A percentile compares a stretch with the other conserved stretches of the same genome.
phyloP scores from a whole-genome alignment of 768 basidiomycete species.

The Lenzites betulinus region DNA sequence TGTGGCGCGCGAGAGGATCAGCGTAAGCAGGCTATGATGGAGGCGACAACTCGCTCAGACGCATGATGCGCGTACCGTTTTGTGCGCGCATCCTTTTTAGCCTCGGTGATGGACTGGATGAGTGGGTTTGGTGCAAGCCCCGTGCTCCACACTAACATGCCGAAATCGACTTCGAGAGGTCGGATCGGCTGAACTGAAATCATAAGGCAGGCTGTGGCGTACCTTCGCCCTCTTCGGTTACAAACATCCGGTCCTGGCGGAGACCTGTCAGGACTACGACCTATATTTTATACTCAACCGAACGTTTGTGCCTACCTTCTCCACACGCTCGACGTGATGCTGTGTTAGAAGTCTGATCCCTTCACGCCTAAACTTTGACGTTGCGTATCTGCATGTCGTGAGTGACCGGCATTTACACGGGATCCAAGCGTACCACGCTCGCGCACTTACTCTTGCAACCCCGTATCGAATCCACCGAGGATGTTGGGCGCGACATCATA shows the following conservation, averaged over 20 bases:
- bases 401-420: neutral
- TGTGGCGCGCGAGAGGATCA: neutral
- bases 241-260: conserved; percentile 60
- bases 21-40: neutral
- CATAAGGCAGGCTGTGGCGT: neutral
- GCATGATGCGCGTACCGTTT: conserved; percentile 42
- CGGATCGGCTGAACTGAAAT: neutral
- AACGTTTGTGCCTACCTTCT: conserved; percentile 46
- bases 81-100: conserved; percentile 63
- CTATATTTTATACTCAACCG: too few species aligned
- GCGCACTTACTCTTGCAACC: conserved; percentile 57
- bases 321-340: conserved; percentile 73
- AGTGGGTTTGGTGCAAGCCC: conserved; percentile 84
- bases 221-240: conserved; percentile 76
- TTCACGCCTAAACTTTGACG: conserved; percentile 69
- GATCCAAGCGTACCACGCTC: neutral
- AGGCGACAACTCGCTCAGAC: neutral
- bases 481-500: conserved; percentile 84
- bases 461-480: conserved; percentile 72
- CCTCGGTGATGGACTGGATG: conserved; percentile 56
- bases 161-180: conserved; percentile 61
- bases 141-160: conserved; percentile 86
- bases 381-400: conserved; percentile 53
- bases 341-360: conserved; percentile 73
- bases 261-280: too few species aligned